Evolutionary conservation across 257 asterid species (phyloP), one percentile per base, ranked within the genome.

Genomic region (Ilex aquifolium): DNA sequence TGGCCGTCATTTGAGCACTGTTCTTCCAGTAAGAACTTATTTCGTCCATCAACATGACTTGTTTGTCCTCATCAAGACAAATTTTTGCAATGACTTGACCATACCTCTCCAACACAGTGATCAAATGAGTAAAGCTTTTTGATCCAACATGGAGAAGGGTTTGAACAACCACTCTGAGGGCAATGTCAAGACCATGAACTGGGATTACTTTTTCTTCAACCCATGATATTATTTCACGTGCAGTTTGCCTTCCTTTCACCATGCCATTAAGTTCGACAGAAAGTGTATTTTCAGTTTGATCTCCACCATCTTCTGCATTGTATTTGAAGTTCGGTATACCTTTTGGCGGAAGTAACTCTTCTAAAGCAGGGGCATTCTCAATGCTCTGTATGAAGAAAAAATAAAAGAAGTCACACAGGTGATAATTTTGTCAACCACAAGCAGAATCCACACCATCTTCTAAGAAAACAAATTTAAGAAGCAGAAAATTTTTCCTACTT

Each of bases 81-180:
- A 93, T 75, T 83, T 65, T 90, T 74, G 97, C 77, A 74, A 93
- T 69, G 69, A 93, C 89, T 84, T 87, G 95, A 48, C 97, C 90
- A 74, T 93, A 90, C 77, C 97, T 82, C 88, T 93, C 99, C 87
- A 93, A 76, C 53, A 93, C 96, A 44, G 96, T 93, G 61, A 93
- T 88, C 76, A 93, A 75, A 84, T 93, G 99, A 39, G 99, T 90
- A 67, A 93, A 93, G 40, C 99, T 93, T 83, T 93, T 93, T 11
- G 99, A 93, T 75, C 99, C 99, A 61, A 87, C 75, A 72, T 87
- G 89, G 21, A 93, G 99, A 72, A 93, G 90, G 65, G 95, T 90
- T 76, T 93, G 99, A 65, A 76, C 71, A 53, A 87, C 87, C 65
- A 93, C 95, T 69, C 95, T 73, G 57, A 90, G 90, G 30, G 88